Evolutionary conservation across 2,329 filamentous ascomycete genomes (phyloP), one percentile per base, ranked within the genome.

Genomic region (Xylaria sp.): DNA sequence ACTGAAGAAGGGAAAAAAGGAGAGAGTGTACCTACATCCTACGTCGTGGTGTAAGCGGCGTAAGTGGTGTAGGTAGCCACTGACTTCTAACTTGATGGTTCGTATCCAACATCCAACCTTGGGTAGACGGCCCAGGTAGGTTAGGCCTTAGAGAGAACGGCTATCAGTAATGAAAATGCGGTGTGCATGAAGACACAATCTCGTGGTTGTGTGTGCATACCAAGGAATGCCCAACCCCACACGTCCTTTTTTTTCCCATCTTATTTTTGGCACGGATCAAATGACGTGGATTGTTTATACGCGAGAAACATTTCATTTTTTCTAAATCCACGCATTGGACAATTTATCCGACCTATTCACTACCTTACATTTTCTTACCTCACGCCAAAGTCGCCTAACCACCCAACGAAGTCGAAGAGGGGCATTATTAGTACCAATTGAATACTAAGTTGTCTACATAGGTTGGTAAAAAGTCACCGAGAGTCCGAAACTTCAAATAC

Each of bases 181-280:
- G 64, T 66, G 64, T 66, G 64, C 60, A 66, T 66, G 54, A 59
- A 59, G 7, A 66, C 39, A 63, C 54, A 63, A 66, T 66, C 64
- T 66, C 49, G 36, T 63, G 49, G 54, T 53, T 36, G 38, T 47
- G 38, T 13, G 51, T 38, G 57, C 57, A 65, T 51, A 57, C 58
- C 59, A 54, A 58, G 54, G 29, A 63, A 66, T 44, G 50, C 5
- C 50, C n/a, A 17, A 7, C 59, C 64, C 54, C 54, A 42, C 54
- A 60, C 3, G 49, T 20, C 25, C 25, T 53, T 39, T 22, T 33
- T 33, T 17, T 5, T 53, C n/a, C n/a, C n/a, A n/a, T 45, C 27
- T 57, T 65, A 45, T 54, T 57, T n/a, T 51, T 33, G 63, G 63
- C 22, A 65, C 49, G 3, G 42, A 15, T 42, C 20, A 57, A 65